Evolutionary conservation across 1,284 basidiomycete species (phyloP).

Genomic region (Sporisorium scitamineum): DNA sequence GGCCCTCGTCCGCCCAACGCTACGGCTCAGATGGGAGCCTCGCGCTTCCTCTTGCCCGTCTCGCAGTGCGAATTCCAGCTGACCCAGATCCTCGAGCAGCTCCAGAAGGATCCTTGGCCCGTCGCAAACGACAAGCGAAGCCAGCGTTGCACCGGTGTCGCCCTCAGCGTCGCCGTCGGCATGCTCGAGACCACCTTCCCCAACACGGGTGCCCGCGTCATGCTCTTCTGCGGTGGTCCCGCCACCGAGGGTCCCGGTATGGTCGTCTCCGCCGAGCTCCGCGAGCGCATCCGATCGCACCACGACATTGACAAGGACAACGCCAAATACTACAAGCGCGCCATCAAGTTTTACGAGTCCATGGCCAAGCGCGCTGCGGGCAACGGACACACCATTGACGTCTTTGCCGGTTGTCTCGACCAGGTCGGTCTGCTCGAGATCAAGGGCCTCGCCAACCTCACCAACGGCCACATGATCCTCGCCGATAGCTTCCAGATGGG

Average conservation of each 20-base stretch:
- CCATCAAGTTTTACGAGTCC: slow-evolving; percentile 96
- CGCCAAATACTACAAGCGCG: slow-evolving; percentile 97
- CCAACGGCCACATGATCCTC: slow-evolving; percentile 94
- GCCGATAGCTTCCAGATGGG: slow-evolving; percentile 98
- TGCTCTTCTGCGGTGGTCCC: slow-evolving; percentile 97
- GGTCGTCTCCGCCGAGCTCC: slow-evolving; percentile 94
- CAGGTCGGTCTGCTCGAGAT: slow-evolving; percentile 98
- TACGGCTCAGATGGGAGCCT: slow-evolving; percentile 78
- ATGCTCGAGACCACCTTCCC: slow-evolving; percentile 94
- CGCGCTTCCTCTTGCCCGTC: slow-evolving; percentile 92
- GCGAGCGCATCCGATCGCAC: slow-evolving; percentile 97
- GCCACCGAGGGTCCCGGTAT: slow-evolving; percentile 96
- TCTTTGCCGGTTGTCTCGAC: slow-evolving; percentile 97
- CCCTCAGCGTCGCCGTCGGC: slow-evolving; percentile 93
- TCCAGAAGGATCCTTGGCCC: slow-evolving; percentile 95
- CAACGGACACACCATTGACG: slow-evolving; percentile 94
- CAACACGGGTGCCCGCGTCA: slow-evolving; percentile 94
- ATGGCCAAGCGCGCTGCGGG: slow-evolving; percentile 92
- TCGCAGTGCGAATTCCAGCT: slow-evolving; percentile 96
- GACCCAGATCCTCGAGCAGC: slow-evolving; percentile 89
- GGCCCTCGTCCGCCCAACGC: slow-evolving; percentile 79
- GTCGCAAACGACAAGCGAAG: slow-evolving; percentile 94
- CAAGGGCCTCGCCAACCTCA: slow-evolving; percentile 93
- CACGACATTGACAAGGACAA: slow-evolving; percentile 98
- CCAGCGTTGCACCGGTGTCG: slow-evolving; percentile 95